Base-by-base conservation (phyloP, 306 rosid genomes). In the Quillaja saponaria region DNA sequence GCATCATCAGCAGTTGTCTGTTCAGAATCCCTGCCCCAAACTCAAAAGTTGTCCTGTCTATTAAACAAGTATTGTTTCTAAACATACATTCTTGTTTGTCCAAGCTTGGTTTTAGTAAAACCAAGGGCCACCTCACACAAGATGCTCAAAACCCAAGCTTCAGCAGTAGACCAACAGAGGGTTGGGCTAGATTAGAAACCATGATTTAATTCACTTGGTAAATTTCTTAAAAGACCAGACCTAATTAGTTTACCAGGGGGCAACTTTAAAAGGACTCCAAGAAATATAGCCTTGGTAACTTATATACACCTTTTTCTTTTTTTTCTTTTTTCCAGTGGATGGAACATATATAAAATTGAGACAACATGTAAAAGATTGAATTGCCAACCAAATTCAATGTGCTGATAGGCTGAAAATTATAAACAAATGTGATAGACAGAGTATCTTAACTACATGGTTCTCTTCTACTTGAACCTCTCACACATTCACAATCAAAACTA, bases 1-100 rank as follows among this genome's bases (percentile, higher is more conserved):
- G 91, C 85, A 81, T 92, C 96, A 64, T 96, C 94, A 40, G 96
- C 89, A 65, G 81, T 65, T 37, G 74, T 77, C 99, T 92, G 86
- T 39, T 63, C 49, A 18, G 47, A 67, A 59, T 48, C 58, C 54
- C 56, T 41, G 37, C 53, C 28, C 40, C 61, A 49, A 20, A 70
- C 37, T 16, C 15, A 35, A 50, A 14, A 25, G 31, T 58, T 25
- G 45, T 55, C 18, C 58, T 56, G 18, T 66, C 55, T 19, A 49
- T 39, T 57, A 46, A 61, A 71, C 42, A 56, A 56, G 11, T n/a
- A n/a, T 64, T 33, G 53, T 53, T 58, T 58, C 18, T 37, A 39
- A 6, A 41, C 64, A 56, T 54, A 59, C 58, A 25, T 13, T 55
- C 31, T 50, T 19, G 44, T 48, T 58, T 5, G 15, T 14, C n/a